These are phyloP conservation scores for Alnus glutinosa DNA, from an alignment of 306 rosid species.

Conservation along the genomic window DNA sequence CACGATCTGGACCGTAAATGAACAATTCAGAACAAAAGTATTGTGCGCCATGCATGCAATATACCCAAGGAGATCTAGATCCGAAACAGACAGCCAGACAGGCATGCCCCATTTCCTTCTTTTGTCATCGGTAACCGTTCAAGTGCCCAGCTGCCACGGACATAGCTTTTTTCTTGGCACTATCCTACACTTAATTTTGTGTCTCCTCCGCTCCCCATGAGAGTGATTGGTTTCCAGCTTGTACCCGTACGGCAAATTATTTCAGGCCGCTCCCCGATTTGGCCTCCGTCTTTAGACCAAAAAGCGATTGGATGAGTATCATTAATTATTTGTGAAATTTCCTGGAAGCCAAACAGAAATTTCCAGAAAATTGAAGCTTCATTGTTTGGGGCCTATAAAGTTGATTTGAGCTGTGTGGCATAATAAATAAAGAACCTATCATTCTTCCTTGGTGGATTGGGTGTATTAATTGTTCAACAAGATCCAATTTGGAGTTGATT, in stretches of 20 bases:
- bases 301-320: background rate
- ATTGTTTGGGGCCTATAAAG: background rate
- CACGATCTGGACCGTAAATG: too few relatives aligned
- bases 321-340: background rate
- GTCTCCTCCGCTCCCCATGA: background rate
- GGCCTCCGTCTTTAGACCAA: background rate
- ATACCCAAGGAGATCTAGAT: too few relatives aligned
- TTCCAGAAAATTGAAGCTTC: background rate
- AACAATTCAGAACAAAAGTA: too few relatives aligned
- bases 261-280: too few relatives aligned
- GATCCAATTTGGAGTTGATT: too few relatives aligned
- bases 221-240: conserved; percentile 6
- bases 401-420: background rate
- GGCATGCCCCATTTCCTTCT: background rate
- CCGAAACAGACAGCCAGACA: background rate
- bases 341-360: conserved; percentile 3
- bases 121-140: background rate
- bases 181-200: background rate
- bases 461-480: too few relatives aligned
- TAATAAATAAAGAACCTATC: background rate
- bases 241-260: conserved; percentile 9
- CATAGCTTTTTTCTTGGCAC: background rate
- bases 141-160: background rate
- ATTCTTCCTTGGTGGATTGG: background rate
- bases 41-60: too few relatives aligned